phyloP scores from a whole-genome alignment of 2,329 filamentous ascomycete species.

The Colletotrichum sp. region DNA sequence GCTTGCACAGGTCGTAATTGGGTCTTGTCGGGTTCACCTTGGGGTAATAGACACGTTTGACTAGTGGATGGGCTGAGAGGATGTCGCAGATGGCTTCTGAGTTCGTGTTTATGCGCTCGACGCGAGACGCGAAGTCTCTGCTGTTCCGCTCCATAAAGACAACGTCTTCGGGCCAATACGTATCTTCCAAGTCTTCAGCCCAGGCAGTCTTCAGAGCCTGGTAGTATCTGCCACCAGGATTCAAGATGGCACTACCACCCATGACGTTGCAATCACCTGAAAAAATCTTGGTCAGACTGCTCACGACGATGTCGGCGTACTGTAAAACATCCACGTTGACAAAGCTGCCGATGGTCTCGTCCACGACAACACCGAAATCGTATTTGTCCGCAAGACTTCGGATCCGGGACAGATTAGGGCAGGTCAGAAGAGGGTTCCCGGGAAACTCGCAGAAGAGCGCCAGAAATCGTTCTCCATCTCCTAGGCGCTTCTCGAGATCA shows the following conservation, averaged over 20 bases:
- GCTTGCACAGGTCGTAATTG: conserved; percentile 81
- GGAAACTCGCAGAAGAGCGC: conserved; percentile 95
- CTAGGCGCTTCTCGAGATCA: conserved; percentile 76
- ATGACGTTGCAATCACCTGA: conserved; percentile 98
- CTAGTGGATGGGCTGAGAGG: conserved; percentile 62
- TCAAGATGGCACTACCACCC: conserved; percentile 78
- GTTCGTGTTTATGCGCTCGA: conserved; percentile 84
- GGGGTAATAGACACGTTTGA: conserved; percentile 87
- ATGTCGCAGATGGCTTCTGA: conserved; percentile 83
- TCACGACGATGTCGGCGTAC: conserved; percentile 89
- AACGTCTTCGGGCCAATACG: conserved; percentile 92
- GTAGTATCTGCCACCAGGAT: conserved; percentile 75
- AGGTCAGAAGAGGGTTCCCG: conserved; percentile 85
- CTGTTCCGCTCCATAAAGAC: conserved; percentile 97
- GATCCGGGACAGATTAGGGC: conserved; percentile 85
- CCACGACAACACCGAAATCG: conserved; percentile 88
- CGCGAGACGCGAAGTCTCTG: conserved; percentile 83
- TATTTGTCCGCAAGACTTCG: conserved; percentile 79
- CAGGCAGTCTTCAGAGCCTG: conserved; percentile 69
- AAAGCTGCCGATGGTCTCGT: conserved; percentile 97
- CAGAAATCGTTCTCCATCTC: conserved; percentile 76
- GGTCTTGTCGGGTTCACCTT: conserved; percentile 73
- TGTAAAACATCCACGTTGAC: conserved; percentile 93
- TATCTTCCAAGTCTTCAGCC: conserved; percentile 77
- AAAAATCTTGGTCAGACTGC: conserved; percentile 95